A percentile compares a stretch with the other conserved stretches of the same genome.
Conservation (phyloP, 331 rosid species). For the Ulmus americana region DNA sequence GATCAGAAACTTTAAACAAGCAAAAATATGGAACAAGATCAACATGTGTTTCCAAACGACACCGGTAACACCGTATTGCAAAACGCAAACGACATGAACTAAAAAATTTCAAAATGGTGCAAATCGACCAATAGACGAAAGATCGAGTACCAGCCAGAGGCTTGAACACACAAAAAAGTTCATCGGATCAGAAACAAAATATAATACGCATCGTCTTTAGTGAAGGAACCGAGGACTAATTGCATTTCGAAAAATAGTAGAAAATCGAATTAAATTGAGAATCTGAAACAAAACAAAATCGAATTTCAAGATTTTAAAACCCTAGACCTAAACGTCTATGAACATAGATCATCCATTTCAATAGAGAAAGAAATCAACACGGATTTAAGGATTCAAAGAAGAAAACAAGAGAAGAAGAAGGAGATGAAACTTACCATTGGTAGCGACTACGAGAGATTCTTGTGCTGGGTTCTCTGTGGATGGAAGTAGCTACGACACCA, state of each 20-base stretch:
- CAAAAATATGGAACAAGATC: neutral
- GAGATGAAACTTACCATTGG: constrained; percentile 5
- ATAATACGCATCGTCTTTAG: neutral
- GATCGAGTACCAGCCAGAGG: too few species aligned
- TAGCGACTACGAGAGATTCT: neutral
- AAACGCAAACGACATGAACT: neutral
- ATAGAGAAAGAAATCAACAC: neutral
- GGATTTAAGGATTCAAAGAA: neutral
- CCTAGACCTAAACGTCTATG: constrained; percentile 23
- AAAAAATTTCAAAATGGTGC: too few species aligned
- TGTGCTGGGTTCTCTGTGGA: neutral
- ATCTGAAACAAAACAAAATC: too few species aligned
- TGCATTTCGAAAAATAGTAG: neutral
- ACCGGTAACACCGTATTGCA: too few species aligned
- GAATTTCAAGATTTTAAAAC: constrained; percentile 15
- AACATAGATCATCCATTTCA: constrained; percentile 4
- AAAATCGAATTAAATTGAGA: constrained; percentile 2
- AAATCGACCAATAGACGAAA: too few species aligned
- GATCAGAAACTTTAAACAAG: neutral
- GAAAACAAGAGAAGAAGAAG: neutral
- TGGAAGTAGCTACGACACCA: neutral
- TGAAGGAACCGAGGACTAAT: neutral
- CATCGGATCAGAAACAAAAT: neutral
- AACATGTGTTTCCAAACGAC: neutral
- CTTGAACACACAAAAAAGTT: too few species aligned